These are phyloP conservation scores for Paramecium octaurelia DNA, from an alignment of 73 alveolate genomes.

Conservation along the genomic window DNA sequence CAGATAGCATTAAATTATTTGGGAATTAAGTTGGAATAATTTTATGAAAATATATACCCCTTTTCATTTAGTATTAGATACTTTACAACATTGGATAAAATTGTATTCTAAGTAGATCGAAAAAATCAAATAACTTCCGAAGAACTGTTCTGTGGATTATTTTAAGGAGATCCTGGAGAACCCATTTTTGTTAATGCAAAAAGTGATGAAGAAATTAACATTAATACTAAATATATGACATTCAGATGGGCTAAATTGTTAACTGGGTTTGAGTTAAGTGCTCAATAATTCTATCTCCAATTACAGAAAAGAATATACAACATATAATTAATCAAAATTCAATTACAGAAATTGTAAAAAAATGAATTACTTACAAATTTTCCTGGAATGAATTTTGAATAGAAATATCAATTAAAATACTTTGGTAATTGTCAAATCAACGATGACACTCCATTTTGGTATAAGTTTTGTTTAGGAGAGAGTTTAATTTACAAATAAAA, in stretches of 20 bases:
- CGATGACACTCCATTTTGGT: slow-evolving; percentile 43
- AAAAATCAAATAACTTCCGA: background rate
- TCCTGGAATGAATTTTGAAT: slow-evolving; percentile 13
- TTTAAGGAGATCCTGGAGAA: slow-evolving; percentile 45
- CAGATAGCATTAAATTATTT: background rate
- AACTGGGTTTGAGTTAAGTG: slow-evolving; percentile 9
- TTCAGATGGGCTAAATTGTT: background rate
- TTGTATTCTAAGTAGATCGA: slow-evolving; percentile 34
- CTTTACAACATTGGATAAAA: slow-evolving; percentile 11
- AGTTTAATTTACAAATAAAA: background rate
- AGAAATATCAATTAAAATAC: background rate
- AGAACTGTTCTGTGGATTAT: slow-evolving; percentile 41
- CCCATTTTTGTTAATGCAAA: slow-evolving; percentile 14
- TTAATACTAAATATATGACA: slow-evolving; percentile 29
- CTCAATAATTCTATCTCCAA: background rate
- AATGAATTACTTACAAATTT: background rate
- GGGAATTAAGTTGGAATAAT: background rate
- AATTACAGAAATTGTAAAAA: background rate
- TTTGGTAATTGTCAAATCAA: slow-evolving; percentile 20
- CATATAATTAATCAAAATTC: background rate
- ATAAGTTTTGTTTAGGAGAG: slow-evolving; percentile 18
- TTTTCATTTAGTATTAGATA: background rate
- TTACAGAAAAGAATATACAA: background rate
- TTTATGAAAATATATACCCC: slow-evolving; percentile 10
- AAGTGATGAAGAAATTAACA: slow-evolving; percentile 31